phyloP scores from a whole-genome alignment of 75 land plant genomes.

The Pinus tabuliformis region DNA sequence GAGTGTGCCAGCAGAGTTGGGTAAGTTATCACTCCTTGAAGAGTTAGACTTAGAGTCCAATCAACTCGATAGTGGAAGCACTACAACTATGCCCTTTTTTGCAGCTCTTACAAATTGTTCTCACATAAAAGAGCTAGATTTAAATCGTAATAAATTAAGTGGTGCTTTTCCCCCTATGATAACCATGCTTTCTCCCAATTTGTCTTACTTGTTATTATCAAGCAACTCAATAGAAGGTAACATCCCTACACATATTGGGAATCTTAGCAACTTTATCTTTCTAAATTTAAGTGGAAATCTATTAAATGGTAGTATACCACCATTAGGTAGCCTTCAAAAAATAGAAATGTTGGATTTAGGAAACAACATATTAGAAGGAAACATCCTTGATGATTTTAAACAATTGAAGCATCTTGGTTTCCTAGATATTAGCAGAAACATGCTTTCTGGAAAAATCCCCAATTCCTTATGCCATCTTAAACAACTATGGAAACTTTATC shows the following conservation, averaged over 20 bases:
- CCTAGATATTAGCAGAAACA: slow-evolving; percentile 27
- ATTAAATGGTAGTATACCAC: slow-evolving; percentile 51
- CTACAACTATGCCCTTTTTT: too few species aligned
- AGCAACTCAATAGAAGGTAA: slow-evolving; percentile 38
- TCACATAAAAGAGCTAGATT: too few species aligned
- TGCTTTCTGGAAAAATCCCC: slow-evolving; percentile 21
- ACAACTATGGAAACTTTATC: slow-evolving; percentile 21
- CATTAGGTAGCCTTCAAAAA: slow-evolving; percentile 11
- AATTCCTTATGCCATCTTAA: slow-evolving; percentile 20
- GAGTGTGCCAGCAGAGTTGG: slow-evolving; percentile 21
- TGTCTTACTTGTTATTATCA: slow-evolving; percentile 6
- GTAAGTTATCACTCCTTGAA: not conserved
- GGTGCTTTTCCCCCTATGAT: not conserved
- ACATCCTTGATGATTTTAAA: slow-evolving; percentile 30
- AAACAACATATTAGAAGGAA: slow-evolving; percentile 20
- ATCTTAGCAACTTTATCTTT: slow-evolving; percentile 23
- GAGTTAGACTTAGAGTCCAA: too few species aligned
- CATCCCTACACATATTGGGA: slow-evolving; percentile 33
- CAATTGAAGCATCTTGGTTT: slow-evolving; percentile 16
- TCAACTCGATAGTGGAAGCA: too few species aligned
- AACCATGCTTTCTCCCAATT: not conserved
- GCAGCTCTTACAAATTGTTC: too few species aligned
- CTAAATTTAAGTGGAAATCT: slow-evolving; percentile 50
- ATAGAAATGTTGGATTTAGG: slow-evolving; percentile 35
- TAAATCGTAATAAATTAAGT: not conserved